Percentiles rank a stretch among this genome's conserved stretches.
Conservation (phyloP, 148 eudicot genomes). For the Cornus suecica region DNA sequence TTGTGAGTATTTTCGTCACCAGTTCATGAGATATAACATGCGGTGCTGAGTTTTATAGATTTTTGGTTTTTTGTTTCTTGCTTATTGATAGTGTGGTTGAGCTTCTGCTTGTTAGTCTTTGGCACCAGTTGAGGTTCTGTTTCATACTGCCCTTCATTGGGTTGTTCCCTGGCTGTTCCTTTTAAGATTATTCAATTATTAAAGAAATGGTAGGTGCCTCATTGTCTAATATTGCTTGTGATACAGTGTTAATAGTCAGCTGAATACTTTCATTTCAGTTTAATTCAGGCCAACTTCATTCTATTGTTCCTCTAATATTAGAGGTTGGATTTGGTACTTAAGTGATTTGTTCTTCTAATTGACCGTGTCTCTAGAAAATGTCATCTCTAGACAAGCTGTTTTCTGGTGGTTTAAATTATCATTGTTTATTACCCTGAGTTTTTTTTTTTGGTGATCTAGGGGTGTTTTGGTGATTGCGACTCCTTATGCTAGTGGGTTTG, state of each 20-base stretch:
- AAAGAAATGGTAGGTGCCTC: neutral
- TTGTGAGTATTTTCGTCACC: too few relatives aligned
- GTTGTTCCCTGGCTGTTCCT: neutral
- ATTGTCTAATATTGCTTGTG: neutral
- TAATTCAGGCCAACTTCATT: slow-evolving; percentile 3
- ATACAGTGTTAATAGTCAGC: neutral
- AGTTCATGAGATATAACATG: too few relatives aligned
- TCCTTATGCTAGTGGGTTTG: slow-evolving; percentile 98
- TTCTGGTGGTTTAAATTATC: neutral
- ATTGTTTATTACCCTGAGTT: slow-evolving; percentile 1
- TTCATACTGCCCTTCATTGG: neutral
- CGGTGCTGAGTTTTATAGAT: too few relatives aligned
- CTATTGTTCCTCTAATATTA: neutral
- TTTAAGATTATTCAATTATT: too few relatives aligned
- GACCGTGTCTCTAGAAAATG: neutral
- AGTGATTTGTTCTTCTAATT: neutral
- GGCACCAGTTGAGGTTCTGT: neutral
- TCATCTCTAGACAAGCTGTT: neutral
- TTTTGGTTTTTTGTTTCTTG: neutral
- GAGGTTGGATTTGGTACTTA: slow-evolving; percentile 1
- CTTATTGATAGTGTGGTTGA: neutral
- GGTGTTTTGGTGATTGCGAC: slow-evolving; percentile 91
- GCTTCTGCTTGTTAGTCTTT: neutral
- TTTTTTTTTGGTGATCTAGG: slow-evolving; percentile 40
- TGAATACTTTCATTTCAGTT: neutral